Percentiles rank a stretch among this genome's conserved stretches.
Evolutionary conservation across 2,329 filamentous ascomycete species (phyloP).

Genomic region (Trichophyton mentagrophytes): DNA sequence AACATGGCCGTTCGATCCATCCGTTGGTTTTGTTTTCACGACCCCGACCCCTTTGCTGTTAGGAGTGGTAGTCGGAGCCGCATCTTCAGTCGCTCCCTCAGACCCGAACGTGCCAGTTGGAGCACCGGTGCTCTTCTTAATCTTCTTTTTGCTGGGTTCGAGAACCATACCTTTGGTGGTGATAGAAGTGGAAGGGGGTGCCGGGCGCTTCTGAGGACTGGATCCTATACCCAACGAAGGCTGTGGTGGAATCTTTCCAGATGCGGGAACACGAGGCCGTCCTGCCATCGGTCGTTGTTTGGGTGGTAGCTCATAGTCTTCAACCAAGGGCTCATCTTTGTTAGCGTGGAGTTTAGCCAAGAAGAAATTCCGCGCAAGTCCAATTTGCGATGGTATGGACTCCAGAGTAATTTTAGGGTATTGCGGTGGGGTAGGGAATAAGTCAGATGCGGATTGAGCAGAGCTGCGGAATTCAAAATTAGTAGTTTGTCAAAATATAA

Average conservation of each 20-base stretch:
- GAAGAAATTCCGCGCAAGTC: constrained; percentile 84
- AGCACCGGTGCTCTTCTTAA: constrained; percentile 29
- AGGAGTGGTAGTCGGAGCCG: neutral
- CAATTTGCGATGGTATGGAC: constrained; percentile 66
- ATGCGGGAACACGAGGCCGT: constrained; percentile 34
- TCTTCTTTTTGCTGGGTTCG: constrained; percentile 33
- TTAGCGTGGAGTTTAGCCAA: constrained; percentile 76
- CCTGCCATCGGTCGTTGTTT: constrained; percentile 57
- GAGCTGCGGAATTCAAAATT: constrained; percentile 14
- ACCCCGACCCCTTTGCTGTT: constrained; percentile 3
- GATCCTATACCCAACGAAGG: constrained; percentile 10
- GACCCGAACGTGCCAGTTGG: constrained; percentile 20
- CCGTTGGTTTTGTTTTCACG: neutral
- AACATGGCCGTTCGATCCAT: constrained; percentile 1
- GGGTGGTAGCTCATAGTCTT: constrained; percentile 86
- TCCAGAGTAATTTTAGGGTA: constrained; percentile 69
- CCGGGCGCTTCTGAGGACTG: constrained; percentile 12
- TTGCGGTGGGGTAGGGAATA: constrained; percentile 50
- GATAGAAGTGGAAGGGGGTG: constrained; percentile 8
- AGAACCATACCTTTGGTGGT: constrained; percentile 18
- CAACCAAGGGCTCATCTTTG: constrained; percentile 66
- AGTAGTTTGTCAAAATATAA: constrained; percentile 8
- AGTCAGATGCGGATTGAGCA: constrained; percentile 44
- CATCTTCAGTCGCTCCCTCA: constrained; percentile 13
- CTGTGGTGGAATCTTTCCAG: constrained; percentile 32